phyloP scores from a whole-genome alignment of 306 rosid genomes.

The Malus fusca region DNA sequence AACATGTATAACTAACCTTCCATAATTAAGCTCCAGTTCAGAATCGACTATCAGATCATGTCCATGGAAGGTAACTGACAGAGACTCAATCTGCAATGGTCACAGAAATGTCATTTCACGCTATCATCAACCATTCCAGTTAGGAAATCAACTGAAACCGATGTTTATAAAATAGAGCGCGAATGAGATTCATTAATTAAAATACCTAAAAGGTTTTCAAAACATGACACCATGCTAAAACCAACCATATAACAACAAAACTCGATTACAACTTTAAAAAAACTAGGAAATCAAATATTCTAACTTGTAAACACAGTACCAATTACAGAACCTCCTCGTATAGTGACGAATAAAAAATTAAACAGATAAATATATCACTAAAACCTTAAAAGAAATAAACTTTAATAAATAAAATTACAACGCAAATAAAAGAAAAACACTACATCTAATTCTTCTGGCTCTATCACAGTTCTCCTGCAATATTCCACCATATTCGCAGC shows the following conservation, averaged over 20 bases:
- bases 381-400: not conserved
- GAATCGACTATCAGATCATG: conserved; percentile 92
- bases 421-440: not conserved
- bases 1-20: conserved; percentile 46
- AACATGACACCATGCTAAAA: not conserved
- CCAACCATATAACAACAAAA: not conserved
- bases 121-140: not conserved
- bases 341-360: not conserved
- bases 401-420: not conserved
- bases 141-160: not conserved
- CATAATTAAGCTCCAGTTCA: conserved; percentile 92
- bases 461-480: not conserved
- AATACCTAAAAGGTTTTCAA: not conserved
- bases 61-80: conserved; percentile 92
- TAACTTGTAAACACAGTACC: not conserved
- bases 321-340: not conserved
- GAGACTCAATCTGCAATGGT: conserved; percentile 73
- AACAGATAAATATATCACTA: not conserved
- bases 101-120: not conserved
- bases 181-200: not conserved
- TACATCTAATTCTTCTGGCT: not conserved
- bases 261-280: not conserved
- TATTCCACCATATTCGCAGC: not conserved
- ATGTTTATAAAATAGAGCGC: not conserved
- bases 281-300: not conserved